Conservation (phyloP, 129 eudicot genomes). For the Rutidosis leptorrhynchoides region DNA sequence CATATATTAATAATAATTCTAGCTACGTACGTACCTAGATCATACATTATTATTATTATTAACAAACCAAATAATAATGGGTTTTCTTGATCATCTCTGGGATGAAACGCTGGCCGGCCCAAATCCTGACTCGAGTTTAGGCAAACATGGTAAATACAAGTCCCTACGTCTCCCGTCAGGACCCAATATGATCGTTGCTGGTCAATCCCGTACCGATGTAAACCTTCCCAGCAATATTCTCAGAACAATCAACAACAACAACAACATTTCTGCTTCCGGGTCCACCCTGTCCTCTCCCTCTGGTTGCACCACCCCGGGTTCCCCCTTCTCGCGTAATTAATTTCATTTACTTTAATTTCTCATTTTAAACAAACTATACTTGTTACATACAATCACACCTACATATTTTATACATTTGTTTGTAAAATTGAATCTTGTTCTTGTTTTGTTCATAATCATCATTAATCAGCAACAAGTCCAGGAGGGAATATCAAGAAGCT, state of each 20-base stretch:
- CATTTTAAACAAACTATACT: not conserved
- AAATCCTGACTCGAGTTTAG: slow-evolving; percentile 55
- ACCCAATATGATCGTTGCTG: not conserved
- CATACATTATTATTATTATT: too few relatives aligned
- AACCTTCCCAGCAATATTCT: slow-evolving; percentile 39
- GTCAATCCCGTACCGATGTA: slow-evolving; percentile 23
- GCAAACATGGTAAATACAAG: slow-evolving; percentile 48
- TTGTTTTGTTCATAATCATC: slow-evolving; percentile 10
- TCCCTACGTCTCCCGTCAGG: slow-evolving; percentile 27
- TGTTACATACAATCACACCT: not conserved
- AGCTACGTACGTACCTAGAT: too few relatives aligned
- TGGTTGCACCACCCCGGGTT: slow-evolving; percentile 37
- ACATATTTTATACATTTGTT: not conserved
- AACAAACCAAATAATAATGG: slow-evolving; percentile 32
- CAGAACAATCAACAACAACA: slow-evolving; percentile 23
- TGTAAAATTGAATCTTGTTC: not conserved
- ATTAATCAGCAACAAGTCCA: slow-evolving; percentile 47
- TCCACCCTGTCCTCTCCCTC: slow-evolving; percentile 48
- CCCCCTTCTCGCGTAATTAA: slow-evolving; percentile 58
- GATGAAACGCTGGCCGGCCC: slow-evolving; percentile 84
- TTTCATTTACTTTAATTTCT: not conserved
- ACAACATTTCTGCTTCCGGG: slow-evolving; percentile 30
- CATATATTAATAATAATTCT: too few relatives aligned
- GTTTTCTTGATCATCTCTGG: slow-evolving; percentile 70
- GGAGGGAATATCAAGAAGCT: slow-evolving; percentile 46